Evolutionary conservation across 139 green algal genomes (phyloP).

Genomic region (Nannochloris sp.): DNA sequence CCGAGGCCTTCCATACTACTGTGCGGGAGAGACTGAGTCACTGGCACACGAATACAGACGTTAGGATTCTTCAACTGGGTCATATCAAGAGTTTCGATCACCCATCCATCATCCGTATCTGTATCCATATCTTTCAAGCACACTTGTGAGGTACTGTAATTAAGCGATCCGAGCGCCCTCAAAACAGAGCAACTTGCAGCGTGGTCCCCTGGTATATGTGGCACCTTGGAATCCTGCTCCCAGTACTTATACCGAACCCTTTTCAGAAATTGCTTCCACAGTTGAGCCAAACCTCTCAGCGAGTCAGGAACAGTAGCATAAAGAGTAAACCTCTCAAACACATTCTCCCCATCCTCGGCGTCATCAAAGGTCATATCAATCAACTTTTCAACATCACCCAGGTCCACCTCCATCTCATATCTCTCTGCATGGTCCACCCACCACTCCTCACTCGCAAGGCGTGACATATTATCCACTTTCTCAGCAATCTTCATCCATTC

Average conservation of each 20-base stretch:
- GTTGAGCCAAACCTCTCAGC: conserved; percentile 43
- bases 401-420: conserved; percentile 6
- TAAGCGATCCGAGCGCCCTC: no score
- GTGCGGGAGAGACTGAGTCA: background rate
- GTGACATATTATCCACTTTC: background rate
- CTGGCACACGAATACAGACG: background rate
- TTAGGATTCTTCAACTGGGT: no score
- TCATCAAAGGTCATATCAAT: background rate
- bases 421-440: conserved; percentile 27
- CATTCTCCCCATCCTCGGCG: background rate
- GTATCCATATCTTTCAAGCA: conserved; percentile 66
- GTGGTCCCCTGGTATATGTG: conserved; percentile 43
- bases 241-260: conserved; percentile 53
- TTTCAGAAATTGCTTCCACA: conserved; percentile 56
- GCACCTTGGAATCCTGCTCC: conserved; percentile 45
- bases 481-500: background rate
- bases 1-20: background rate
- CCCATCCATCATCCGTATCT: no score
- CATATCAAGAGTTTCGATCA: no score
- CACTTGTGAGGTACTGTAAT: conserved; percentile 59
- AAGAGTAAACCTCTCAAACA: conserved; percentile 39
- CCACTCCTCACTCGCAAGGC: background rate
- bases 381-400: background rate
- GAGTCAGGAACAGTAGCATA: conserved; percentile 63
- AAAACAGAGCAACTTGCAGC: conserved; percentile 20